Evolutionary conservation across 1,284 basidiomycete genomes (phyloP), one percentile per base, ranked within the genome.

Genomic region (Psilocybe mexicana): DNA sequence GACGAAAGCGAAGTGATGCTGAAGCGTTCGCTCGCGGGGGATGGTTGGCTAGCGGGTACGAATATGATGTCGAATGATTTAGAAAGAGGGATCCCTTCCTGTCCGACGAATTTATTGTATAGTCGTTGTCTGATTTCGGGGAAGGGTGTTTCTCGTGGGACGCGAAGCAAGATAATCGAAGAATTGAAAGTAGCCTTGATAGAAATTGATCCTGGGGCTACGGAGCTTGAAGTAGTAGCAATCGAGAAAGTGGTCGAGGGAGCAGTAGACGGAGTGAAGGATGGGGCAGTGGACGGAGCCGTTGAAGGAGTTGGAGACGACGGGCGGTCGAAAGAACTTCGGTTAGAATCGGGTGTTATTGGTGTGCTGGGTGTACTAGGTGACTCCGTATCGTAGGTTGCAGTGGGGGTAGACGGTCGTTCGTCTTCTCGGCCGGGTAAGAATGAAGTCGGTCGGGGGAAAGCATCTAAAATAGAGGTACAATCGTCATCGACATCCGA

Each of bases 171-270:
- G 60, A 91, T 77, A 60, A 87, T 84, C 42, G 77, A 75, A 59
- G 82, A 78, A 63, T 82, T 79, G 58, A 82, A 79, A 43, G 79
- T 78, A 12, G 82, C 88, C 72, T 91, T 91, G 73, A 91, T 78
- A 5, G 80, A 76, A 55, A 90, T 65, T n/a, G 70, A 64, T 14
- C 65, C 66, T 50, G 69, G 60, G 2, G 71, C 56, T 7, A 67
- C 50, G 18, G 68, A 56, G 11, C 67, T 64, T 3, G 67, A 58
- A 1, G 66, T 63, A 10, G 68, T 65, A 26, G 65, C 66, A 5
- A 63, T 55, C 35, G 66, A 64, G n/a, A 66, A 69, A 4, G 66
- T 65, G 52, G 67, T 65, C 33, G 64, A 55, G 28, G 50, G 28
- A 25, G 38, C 30, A 8, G 53, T 54, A 2, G 46, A 42, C 12